A percentile compares a stretch with the other conserved stretches of the same genome.
These are phyloP conservation scores for Coemansia sp. DNA, from an alignment of 192 early-diverging fungal species.

Conservation along the genomic window DNA sequence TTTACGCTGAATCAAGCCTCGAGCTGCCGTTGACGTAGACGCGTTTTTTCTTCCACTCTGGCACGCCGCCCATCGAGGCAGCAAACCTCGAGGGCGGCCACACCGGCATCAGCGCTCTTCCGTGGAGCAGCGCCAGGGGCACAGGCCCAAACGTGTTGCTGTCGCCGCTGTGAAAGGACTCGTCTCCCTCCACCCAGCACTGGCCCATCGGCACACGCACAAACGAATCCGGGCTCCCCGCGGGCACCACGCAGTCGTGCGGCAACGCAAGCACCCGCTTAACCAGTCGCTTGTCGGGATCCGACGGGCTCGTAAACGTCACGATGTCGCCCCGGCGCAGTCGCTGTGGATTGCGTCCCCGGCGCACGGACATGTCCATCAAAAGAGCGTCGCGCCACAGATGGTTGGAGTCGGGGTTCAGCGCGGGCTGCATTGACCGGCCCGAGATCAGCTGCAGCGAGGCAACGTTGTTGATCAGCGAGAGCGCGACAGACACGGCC, in stretches of 20 bases:
- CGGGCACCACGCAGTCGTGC: constrained; percentile 62
- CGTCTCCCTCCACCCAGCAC: constrained; percentile 86
- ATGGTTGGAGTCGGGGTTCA: constrained; percentile 70
- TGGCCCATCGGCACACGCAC: constrained; percentile 71
- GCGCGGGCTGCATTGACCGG: constrained; percentile 64
- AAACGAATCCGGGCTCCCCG: constrained; percentile 21
- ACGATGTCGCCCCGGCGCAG: constrained; percentile 66
- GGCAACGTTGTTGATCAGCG: constrained; percentile 33
- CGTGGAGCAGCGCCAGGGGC: constrained; percentile 64
- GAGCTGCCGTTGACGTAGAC: constrained; percentile 24
- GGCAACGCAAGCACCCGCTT: constrained; percentile 84
- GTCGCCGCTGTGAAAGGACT: constrained; percentile 76
- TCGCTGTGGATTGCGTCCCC: constrained; percentile 37
- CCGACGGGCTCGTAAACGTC: constrained; percentile 58
- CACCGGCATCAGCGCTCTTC: constrained; percentile 57
- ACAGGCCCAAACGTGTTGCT: constrained; percentile 77
- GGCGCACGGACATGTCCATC: constrained; percentile 56
- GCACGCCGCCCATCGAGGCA: constrained; percentile 33
- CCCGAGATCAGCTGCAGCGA: constrained; percentile 49
- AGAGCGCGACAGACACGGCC: constrained; percentile 18
- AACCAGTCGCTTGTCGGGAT: constrained; percentile 66
- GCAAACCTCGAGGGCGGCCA: constrained; percentile 70
- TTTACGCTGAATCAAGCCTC: background rate
- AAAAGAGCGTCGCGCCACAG: constrained; percentile 64
- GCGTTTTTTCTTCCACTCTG: constrained; percentile 41